Percentiles rank a stretch among this genome's conserved stretches.
Evolutionary conservation across 495 filamentous ascomycete species (phyloP).

Genomic region (Neurospora discreta): DNA sequence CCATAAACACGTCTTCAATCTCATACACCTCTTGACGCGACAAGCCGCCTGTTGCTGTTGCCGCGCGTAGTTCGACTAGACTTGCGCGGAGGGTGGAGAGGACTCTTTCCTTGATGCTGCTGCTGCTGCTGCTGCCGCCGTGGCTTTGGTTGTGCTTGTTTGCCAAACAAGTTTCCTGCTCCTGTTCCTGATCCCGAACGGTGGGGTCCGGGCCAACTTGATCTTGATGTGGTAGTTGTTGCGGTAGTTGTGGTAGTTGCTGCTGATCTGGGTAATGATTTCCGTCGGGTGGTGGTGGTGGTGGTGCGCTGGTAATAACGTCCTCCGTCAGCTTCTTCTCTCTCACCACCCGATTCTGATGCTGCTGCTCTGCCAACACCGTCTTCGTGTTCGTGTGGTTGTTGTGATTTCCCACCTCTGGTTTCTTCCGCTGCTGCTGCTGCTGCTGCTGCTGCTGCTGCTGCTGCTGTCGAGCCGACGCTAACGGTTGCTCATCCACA

Average conservation of each 20-base stretch:
- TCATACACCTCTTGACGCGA: constrained; percentile 41
- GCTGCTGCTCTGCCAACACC: neutral
- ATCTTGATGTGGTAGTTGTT: neutral
- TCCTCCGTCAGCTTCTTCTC: neutral
- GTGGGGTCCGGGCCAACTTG: neutral
- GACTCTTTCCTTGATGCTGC: constrained; percentile 24
- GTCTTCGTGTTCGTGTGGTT: neutral
- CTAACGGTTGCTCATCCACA: neutral
- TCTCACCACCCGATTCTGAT: too few species aligned
- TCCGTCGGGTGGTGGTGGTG: neutral
- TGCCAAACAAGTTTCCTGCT: neutral
- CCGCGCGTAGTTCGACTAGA: constrained; percentile 39
- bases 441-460: too few species aligned
- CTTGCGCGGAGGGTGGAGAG: constrained; percentile 38
- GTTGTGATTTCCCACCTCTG: neutral
- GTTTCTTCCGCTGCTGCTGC: too few species aligned
- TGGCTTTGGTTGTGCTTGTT: constrained; percentile 1
- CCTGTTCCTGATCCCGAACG: too few species aligned
- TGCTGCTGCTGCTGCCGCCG: too few species aligned
- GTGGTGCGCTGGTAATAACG: neutral
- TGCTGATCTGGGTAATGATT: neutral
- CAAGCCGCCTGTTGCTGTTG: constrained; percentile 22
- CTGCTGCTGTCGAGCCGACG: neutral
- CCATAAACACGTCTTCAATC: constrained; percentile 58
- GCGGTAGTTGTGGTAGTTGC: neutral